Conservation (phyloP, 2,329 filamentous ascomycete genomes). For the Zasmidium angulare region DNA sequence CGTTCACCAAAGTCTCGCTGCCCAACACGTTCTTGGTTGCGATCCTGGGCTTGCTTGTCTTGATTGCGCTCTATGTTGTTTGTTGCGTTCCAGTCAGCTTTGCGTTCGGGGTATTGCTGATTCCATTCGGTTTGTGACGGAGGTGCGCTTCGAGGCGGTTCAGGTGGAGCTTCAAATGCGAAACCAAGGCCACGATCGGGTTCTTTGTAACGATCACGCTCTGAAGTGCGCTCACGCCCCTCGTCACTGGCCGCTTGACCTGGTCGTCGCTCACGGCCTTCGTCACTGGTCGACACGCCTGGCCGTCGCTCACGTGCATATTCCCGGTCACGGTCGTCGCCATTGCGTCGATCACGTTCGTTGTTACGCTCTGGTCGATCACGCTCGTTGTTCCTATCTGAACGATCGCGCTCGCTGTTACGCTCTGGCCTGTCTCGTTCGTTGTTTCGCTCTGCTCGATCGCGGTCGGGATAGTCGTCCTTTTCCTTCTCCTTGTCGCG, state of each 20-base stretch:
- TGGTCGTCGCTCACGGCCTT: constrained; percentile 11
- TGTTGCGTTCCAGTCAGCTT: constrained; percentile 1
- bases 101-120: constrained; percentile 5
- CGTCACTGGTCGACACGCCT: not conserved
- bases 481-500: constrained; percentile 26
- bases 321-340: constrained; percentile 6
- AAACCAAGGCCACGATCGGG: constrained; percentile 34
- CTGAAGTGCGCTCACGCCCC: constrained; percentile 25
- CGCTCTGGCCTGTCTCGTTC: constrained; percentile 22
- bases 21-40: constrained; percentile 14
- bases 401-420: not conserved
- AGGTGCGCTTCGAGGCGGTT: constrained; percentile 24
- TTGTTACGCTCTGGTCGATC: constrained; percentile 20
- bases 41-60: constrained; percentile 9
- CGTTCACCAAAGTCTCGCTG: constrained; percentile 21
- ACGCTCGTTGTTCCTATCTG: constrained; percentile 3
- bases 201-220: constrained; percentile 29
- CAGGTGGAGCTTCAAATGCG: constrained; percentile 32
- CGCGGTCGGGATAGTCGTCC: constrained; percentile 21
- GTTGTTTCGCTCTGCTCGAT: constrained; percentile 17
- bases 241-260: constrained; percentile 26
- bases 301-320: constrained; percentile 7
- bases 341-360: constrained; percentile 8
- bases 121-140: constrained; percentile 17
- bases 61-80: not conserved